Conservation (phyloP, 805 yeast species). For the Candida maris region DNA sequence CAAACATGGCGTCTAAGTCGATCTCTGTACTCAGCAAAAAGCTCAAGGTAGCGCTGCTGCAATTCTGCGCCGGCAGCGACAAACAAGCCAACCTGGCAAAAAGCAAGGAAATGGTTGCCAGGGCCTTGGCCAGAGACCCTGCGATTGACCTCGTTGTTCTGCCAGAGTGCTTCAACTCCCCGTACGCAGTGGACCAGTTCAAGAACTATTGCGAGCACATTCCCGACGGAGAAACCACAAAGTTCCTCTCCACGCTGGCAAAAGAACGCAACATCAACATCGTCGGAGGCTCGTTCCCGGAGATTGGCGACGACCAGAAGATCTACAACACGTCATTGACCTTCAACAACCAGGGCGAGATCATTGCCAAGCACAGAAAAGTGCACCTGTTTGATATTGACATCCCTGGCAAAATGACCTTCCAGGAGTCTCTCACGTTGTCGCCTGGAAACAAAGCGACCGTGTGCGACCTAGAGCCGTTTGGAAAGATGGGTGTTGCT, state of each 20-base stretch:
- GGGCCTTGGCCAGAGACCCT: conserved; percentile 56
- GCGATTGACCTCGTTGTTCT: conserved; percentile 70
- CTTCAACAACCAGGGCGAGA: conserved; percentile 65
- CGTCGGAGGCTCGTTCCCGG: conserved; percentile 94
- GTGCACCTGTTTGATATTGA: conserved; percentile 90
- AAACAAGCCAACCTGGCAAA: conserved; percentile 72
- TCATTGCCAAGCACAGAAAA: conserved; percentile 86
- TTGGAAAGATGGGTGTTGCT: conserved; percentile 78
- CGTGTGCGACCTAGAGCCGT: conserved; percentile 59
- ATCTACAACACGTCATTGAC: conserved; percentile 72
- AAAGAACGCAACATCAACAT: conserved; percentile 55
- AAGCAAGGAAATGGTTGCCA: conserved; percentile 58
- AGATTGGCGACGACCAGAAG: conserved; percentile 54
- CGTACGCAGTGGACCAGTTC: conserved; percentile 85
- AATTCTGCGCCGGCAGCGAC: conserved; percentile 76
- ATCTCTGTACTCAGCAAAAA: conserved; percentile 45
- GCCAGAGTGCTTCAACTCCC: conserved; percentile 97
- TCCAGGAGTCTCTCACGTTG: conserved; percentile 74
- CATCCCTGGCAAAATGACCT: conserved; percentile 85
- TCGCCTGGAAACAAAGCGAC: conserved; percentile 83
- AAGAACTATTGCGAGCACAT: conserved; percentile 85
- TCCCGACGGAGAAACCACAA: conserved; percentile 67
- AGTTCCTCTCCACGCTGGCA: conserved; percentile 64
- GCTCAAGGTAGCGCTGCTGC: conserved; percentile 79
- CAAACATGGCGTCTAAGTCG: no score